Evolutionary conservation across 2,329 filamentous ascomycete genomes (phyloP), one percentile per base, ranked within the genome.

Genomic region (Colletotrichum salicis): DNA sequence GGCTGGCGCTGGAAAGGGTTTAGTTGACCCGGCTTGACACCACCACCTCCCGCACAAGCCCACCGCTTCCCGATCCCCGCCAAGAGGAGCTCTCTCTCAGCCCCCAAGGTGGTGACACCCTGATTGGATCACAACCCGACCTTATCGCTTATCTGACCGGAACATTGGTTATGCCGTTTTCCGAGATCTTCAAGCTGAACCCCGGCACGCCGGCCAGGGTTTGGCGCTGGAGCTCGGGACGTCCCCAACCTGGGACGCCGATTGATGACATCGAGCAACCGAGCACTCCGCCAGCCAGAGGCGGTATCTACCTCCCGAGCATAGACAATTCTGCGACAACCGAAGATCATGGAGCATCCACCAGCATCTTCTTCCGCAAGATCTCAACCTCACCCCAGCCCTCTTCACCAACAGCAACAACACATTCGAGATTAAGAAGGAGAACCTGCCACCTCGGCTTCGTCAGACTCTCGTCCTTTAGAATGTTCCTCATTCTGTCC

Each of bases 401-500:
- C 5, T 63, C 60, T 13, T 15, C 51, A 54, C 60, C 33, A 35
- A 31, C 29, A 35, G 5, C 48, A 63, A 63, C 60, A 63, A 54
- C 51, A 67, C 55, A 67, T 59, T 35, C 31, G 10, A 31, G 37
- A 45, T 31, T 66, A 64, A 67, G 29, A 55, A 64, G 33, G 51
- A 52, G 61, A 64, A 61, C 61, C 35, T 66, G 67, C 52, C 52
- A 73, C 64, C 22, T 48, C 58, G 64, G 72, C 54, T 52, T 57
- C 58, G 62, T 75, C 57, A 72, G 52, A 35, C 19, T 66, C 48
- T 71, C 56, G n/a, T 64, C 66, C 37, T 74, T 75, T 64, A 71
- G 62, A 4, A 83, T 84, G 80, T 76, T 86, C 52, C 66, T 86
- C 33, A 70, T 85, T 64, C 61, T 84, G 51, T 75, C 73, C 24